Conservation (phyloP, 2,329 filamentous ascomycete genomes). For the Geosmithia putterillii region DNA sequence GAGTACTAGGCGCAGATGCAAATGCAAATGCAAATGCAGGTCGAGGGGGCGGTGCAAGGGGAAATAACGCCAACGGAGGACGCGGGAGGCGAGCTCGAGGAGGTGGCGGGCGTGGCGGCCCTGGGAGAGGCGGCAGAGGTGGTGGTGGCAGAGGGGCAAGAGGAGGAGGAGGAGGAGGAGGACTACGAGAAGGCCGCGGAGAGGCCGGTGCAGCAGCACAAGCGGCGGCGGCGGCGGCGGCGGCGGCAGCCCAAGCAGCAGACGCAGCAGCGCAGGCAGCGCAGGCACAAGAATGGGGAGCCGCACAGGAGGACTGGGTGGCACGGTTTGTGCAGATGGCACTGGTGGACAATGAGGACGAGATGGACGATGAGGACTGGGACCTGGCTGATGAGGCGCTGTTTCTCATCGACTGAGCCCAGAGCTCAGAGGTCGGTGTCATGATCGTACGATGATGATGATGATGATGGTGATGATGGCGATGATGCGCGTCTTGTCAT, state of each 20-base stretch:
- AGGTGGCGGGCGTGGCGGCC: constrained; percentile 7
- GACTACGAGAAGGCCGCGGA: background rate
- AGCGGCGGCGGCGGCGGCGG: background rate
- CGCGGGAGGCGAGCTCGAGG: background rate
- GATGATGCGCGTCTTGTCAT: too few species aligned
- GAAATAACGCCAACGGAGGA: too few species aligned
- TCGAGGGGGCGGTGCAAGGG: background rate
- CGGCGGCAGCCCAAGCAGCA: constrained; percentile 1
- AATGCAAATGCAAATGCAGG: background rate
- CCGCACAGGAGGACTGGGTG: constrained; percentile 38
- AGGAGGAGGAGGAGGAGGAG: constrained; percentile 3
- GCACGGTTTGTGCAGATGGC: constrained; percentile 42
- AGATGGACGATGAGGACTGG: constrained; percentile 29
- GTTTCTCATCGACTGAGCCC: constrained; percentile 1
- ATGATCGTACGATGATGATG: too few species aligned
- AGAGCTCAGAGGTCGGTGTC: too few species aligned
- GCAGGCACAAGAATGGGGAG: constrained; percentile 3
- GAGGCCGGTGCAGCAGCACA: background rate
- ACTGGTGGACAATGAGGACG: constrained; percentile 38
- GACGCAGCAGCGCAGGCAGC: too few species aligned
- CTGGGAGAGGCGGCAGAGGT: background rate
- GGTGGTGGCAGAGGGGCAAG: background rate
- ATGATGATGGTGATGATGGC: too few species aligned
- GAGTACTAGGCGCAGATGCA: too few species aligned
- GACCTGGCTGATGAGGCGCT: constrained; percentile 10